These are phyloP conservation scores for Stemphylium beticola DNA, from an alignment of 2,329 filamentous ascomycete species.

Conservation along the genomic window DNA sequence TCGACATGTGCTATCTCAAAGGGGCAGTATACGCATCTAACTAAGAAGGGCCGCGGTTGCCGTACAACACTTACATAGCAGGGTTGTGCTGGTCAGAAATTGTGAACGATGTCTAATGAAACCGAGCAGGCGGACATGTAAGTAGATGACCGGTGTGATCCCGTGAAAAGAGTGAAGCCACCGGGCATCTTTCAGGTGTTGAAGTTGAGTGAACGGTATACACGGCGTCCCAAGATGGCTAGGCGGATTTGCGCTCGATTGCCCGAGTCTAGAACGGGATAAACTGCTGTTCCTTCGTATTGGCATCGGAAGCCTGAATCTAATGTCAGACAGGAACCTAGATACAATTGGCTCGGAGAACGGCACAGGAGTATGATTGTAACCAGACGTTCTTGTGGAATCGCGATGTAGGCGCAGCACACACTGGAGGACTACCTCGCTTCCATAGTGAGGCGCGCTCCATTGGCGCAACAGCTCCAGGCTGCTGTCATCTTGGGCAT, in stretches of 20 bases:
- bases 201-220: background rate
- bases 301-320: background rate
- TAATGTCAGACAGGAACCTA: background rate
- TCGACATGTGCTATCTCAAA: no score
- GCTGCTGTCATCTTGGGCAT: constrained; percentile 28
- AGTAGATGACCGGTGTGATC: background rate
- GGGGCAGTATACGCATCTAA: no score
- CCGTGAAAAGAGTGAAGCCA: background rate
- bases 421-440: constrained; percentile 20
- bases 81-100: background rate
- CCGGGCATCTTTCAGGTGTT: background rate
- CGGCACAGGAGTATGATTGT: background rate
- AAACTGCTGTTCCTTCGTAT: background rate
- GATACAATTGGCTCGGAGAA: background rate
- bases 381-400: background rate
- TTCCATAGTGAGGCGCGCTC: constrained; percentile 22
- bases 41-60: no score
- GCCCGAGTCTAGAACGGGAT: constrained; percentile 1
- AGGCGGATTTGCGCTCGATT: background rate
- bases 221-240: background rate
- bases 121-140: background rate
- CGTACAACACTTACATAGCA: background rate
- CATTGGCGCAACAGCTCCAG: constrained; percentile 30
- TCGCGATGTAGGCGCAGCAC: constrained; percentile 9
- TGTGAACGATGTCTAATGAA: background rate